A percentile compares a stretch with the other conserved stretches of the same genome.
Conservation (phyloP, 129 eudicot genomes). For the Pulicaria dysenterica region DNA sequence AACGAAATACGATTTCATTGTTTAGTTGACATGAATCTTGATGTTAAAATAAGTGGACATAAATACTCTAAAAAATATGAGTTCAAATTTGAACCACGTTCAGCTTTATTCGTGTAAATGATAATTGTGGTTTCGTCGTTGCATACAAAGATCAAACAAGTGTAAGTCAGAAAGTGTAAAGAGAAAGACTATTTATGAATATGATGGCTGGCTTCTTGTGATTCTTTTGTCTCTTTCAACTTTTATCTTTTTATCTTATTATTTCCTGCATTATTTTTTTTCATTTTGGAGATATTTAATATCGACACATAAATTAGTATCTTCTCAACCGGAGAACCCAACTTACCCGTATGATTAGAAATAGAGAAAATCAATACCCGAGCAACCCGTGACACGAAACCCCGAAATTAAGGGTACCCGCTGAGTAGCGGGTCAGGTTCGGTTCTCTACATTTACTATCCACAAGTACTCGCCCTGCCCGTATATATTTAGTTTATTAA, state of each 20-base stretch:
- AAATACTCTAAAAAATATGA: constrained; percentile 9
- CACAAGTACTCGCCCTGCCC: too few relatives aligned
- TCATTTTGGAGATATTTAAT: too few relatives aligned
- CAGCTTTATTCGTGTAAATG: constrained; percentile 1
- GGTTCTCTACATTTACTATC: too few relatives aligned
- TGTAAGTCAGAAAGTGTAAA: constrained; percentile 17
- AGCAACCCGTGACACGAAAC: too few relatives aligned
- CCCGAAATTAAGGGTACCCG: too few relatives aligned
- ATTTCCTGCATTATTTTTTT: too few relatives aligned
- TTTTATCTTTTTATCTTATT: constrained; percentile 7
- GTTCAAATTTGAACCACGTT: constrained; percentile 35
- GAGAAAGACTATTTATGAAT: constrained; percentile 18
- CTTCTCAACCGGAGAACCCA: too few relatives aligned
- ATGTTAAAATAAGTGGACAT: constrained; percentile 2
- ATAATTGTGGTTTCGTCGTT: constrained; percentile 14
- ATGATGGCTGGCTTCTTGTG: constrained; percentile 34
- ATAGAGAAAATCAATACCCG: too few relatives aligned
- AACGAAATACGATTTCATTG: background rate
- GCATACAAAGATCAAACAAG: background rate
- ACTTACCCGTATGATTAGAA: too few relatives aligned
- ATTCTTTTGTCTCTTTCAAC: constrained; percentile 19
- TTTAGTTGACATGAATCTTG: background rate
- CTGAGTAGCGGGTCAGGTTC: too few relatives aligned
- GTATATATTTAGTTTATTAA: too few relatives aligned
- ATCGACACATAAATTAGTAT: too few relatives aligned